A percentile compares a stretch with the other conserved stretches of the same genome.
phyloP scores from a whole-genome alignment of 1,284 basidiomycete genomes.

The Amylostereum areolatum region DNA sequence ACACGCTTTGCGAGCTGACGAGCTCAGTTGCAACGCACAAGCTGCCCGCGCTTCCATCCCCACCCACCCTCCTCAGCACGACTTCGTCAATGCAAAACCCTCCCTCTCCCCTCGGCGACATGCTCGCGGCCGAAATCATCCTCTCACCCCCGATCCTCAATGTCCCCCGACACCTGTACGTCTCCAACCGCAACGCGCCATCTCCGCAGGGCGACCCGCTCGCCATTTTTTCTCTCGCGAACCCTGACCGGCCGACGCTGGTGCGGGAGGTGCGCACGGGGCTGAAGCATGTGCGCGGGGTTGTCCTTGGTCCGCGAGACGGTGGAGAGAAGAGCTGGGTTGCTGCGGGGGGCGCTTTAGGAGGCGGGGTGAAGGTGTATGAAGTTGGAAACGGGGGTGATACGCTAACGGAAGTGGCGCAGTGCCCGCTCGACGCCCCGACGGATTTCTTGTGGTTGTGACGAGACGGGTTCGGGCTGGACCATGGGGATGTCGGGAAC shows the following conservation, averaged over 20 bases:
- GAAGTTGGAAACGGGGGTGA: slow-evolving; percentile 20
- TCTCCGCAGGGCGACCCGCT: slow-evolving; percentile 56
- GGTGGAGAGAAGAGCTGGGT: slow-evolving; percentile 20
- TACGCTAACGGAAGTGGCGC: slow-evolving; percentile 17
- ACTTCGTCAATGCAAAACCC: slow-evolving; percentile 40
- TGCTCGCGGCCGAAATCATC: slow-evolving; percentile 55
- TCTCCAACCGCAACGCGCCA: slow-evolving; percentile 61
- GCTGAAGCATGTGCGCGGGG: slow-evolving; percentile 24
- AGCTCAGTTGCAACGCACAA: slow-evolving; percentile 49
- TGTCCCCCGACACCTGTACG: slow-evolving; percentile 45
- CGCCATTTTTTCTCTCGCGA: slow-evolving; percentile 38
- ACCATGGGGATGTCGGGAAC: no score
- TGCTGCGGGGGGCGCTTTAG: slow-evolving; percentile 22
- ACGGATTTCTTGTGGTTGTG: slow-evolving; percentile 15
- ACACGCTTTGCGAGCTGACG: slow-evolving; percentile 60
- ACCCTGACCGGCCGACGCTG: slow-evolving; percentile 9
- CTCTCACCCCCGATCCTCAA: slow-evolving; percentile 38
- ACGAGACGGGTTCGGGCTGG: no score
- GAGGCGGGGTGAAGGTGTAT: slow-evolving; percentile 27
- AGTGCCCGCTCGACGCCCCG: slow-evolving; percentile 10
- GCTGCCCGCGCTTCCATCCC: slow-evolving; percentile 32
- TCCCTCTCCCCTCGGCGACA: slow-evolving; percentile 28
- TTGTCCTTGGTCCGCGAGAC: slow-evolving; percentile 14
- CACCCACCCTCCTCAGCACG: slow-evolving; percentile 35
- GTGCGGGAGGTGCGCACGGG: slow-evolving; percentile 23